These are phyloP conservation scores for Calamus simplicifolius DNA, from an alignment of 176 grass and related monocot genomes.

Conservation along the genomic window DNA sequence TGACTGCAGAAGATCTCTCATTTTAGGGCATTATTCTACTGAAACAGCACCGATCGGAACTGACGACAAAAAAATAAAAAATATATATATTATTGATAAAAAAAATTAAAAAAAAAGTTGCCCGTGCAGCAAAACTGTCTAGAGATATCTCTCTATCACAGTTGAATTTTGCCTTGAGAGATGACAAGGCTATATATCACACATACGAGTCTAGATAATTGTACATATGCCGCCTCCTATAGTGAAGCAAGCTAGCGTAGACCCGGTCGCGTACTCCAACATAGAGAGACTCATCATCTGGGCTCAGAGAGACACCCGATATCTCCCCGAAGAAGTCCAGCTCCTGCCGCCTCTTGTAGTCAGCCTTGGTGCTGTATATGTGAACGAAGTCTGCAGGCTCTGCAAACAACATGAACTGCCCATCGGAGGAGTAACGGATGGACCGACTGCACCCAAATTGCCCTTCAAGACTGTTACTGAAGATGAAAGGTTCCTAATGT, in stretches of 20 bases:
- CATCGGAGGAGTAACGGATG: constrained; percentile 72
- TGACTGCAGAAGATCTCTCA: too few relatives aligned
- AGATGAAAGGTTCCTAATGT: constrained; percentile 57
- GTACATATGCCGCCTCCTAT: constrained; percentile 34
- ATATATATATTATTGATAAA: too few relatives aligned
- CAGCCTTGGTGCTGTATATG: constrained; percentile 21
- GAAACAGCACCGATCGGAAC: too few relatives aligned
- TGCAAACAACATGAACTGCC: constrained; percentile 53
- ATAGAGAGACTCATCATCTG: constrained; percentile 57
- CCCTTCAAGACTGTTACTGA: constrained; percentile 60
- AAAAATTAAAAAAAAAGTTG: too few relatives aligned
- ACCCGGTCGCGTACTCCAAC: constrained; percentile 69
- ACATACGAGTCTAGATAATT: constrained; percentile 30
- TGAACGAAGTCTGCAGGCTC: constrained; percentile 92
- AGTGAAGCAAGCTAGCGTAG: constrained; percentile 73
- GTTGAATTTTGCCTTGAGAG: too few relatives aligned
- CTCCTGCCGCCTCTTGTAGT: constrained; percentile 70
- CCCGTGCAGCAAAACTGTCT: too few relatives aligned
- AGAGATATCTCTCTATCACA: too few relatives aligned
- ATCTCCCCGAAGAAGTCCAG: constrained; percentile 91
- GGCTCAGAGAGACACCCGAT: constrained; percentile 67
- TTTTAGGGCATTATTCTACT: too few relatives aligned
- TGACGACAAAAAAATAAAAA: too few relatives aligned
- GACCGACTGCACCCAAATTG: constrained; percentile 78
- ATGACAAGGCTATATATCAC: neutral